A percentile compares a stretch with the other conserved stretches of the same genome.
Evolutionary conservation across 1,139 yeast species (phyloP).

Genomic region (Sugiyamaella sp.): DNA sequence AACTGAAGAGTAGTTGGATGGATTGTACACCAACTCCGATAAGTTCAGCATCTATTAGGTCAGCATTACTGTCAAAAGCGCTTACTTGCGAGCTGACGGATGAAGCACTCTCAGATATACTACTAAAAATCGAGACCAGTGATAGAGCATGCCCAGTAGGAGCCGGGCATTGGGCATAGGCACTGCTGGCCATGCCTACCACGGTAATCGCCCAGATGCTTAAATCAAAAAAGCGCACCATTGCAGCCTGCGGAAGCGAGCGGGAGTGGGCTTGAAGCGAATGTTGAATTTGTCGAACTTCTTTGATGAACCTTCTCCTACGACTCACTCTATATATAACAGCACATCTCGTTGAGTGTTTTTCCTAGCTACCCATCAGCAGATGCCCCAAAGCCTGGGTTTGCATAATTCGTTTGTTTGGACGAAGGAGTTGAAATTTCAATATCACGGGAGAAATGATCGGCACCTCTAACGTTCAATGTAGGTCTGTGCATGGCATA

Average conservation of each 20-base stretch:
- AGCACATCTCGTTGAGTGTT: background rate
- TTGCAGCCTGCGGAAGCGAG: background rate
- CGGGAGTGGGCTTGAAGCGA: background rate
- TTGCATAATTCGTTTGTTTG: background rate
- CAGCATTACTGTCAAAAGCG: background rate
- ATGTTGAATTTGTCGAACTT: background rate
- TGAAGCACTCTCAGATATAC: background rate
- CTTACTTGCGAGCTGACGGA: constrained; percentile 1
- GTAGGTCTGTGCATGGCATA: background rate
- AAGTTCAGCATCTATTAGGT: constrained; percentile 11
- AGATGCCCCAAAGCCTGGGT: background rate
- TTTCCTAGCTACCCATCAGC: background rate
- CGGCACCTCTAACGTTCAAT: background rate
- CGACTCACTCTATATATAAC: background rate
- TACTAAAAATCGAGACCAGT: background rate
- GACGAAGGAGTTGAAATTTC: background rate
- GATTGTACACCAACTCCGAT: background rate
- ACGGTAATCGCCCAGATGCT: background rate
- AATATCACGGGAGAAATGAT: background rate
- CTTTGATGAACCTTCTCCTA: background rate
- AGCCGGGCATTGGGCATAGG: background rate
- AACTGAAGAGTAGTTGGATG: background rate
- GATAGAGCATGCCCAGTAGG: background rate
- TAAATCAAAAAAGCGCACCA: background rate
- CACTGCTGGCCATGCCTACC: background rate